Evolutionary conservation across 2,329 filamentous ascomycete genomes (phyloP).

Genomic region (Diaporthe vaccinii): DNA sequence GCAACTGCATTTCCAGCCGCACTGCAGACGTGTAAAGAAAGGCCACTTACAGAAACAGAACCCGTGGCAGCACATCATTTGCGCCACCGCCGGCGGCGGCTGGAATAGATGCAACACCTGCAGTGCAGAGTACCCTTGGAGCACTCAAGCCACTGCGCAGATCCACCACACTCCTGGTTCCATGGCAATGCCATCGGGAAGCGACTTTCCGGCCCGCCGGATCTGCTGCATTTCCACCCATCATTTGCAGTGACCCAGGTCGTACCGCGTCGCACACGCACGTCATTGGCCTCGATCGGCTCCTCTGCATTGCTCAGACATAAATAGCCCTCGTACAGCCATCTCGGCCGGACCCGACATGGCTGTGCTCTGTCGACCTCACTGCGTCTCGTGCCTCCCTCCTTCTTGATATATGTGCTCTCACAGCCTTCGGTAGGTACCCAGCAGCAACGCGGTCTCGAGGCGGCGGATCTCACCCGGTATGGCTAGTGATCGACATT

Average conservation of each 20-base stretch:
- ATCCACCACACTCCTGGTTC: background rate
- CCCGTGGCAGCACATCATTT: background rate
- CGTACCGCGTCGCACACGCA: background rate
- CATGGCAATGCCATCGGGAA: background rate
- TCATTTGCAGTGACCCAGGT: background rate
- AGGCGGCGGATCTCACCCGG: background rate
- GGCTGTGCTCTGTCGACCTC: background rate
- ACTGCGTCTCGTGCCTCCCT: background rate
- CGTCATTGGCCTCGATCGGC: background rate
- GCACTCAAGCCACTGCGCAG: background rate
- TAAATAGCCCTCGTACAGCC: background rate
- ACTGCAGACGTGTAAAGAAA: background rate
- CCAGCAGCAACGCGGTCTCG: too few relatives aligned
- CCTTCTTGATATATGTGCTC: background rate
- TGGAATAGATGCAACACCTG: background rate
- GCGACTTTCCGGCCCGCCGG: background rate
- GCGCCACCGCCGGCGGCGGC: background rate
- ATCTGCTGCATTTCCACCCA: conserved; percentile 6
- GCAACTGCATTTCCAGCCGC: background rate
- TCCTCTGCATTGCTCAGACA: background rate
- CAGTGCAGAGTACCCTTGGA: background rate
- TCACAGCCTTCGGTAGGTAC: background rate
- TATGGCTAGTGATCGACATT: background rate
- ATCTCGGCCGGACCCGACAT: background rate
- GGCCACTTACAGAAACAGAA: background rate